Base-by-base conservation (phyloP, 73 alveolate genomes). In the Paraurostyla sp. region DNA sequence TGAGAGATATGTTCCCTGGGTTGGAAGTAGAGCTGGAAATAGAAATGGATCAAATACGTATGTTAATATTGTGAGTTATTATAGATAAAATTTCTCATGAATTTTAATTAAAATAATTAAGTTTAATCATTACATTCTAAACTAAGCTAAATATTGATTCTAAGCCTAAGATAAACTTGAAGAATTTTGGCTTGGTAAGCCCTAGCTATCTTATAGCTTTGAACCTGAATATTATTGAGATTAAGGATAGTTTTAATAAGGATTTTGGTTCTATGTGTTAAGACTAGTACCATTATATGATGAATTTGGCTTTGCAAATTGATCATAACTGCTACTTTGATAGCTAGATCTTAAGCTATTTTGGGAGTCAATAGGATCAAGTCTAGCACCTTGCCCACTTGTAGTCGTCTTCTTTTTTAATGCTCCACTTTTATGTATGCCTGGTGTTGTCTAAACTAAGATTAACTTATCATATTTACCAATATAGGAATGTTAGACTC, bases 361-460 rank as follows among this genome's bases (percentile, higher is more conserved):
- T 30, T 23, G 20, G 59, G n/a, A 15, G 1, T 65, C 82, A 35
- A 73, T 18, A 6, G 87, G 87, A 25, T 73, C 87, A 6, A 73
- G 33, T 30, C 87, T 73, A 6, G 87, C 69, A 18, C 69, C 69
- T 20, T 52, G 82, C 9, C 82, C 87, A 23, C 71, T 45, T 3
- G 73, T 73, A 25, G 68, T 43, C 6, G 87, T 45, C 29, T 73
- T 73, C 29, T 73, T 73, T 50, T 73, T 73, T 25, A 73, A 27
- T 18, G 51, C 87, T 40, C 87, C 87, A 13, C 62, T 43, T 73
- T 73, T 73, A 50, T 73, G 87, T 27, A 73, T 48, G 18, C 87
- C 71, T 45, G 87, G 87, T 13, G 71, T 73, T 3, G 71, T 73
- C 87, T 45, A 45, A 11, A 3, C 18, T 32, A 23, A 15, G 3